Base-by-base conservation (phyloP, 257 asterid genomes). In the Haberlea rhodopensis region DNA sequence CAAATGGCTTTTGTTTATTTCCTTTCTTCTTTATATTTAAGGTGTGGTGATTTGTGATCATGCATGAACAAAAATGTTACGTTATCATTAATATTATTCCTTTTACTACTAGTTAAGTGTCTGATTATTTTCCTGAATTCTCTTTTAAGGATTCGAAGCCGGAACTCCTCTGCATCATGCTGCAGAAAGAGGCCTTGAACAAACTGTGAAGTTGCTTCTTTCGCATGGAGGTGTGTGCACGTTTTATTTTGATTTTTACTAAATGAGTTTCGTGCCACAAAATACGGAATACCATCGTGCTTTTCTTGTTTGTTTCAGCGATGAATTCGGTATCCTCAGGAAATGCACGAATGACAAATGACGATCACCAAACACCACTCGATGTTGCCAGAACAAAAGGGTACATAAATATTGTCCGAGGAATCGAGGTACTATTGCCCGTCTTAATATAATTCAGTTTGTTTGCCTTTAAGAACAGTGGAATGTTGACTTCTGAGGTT, bases 91-190 rank as follows among this genome's bases (percentile, higher is more conserved):
- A 11, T 24, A 24, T 25, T 46, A n/a, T 15, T 26, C 9, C 43
- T 32, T 32, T 32, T 32, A 32, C 9, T 8, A 32, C 15, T 7
- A 32, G 43, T 31, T 32, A 32, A 32, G 13, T n/a, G 9, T n/a
- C n/a, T 32, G 3, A 32, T 32, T 8, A 32, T 9, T 32, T 32
- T 32, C 43, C 0, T 24, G 27, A 1, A 52, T 16, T 62, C 13
- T 71, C 21, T 63, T 46, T 76, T 57, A 79, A 94, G 99, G 97
- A 57, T 89, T 82, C 19, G 85, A 84, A 60, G 94, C 89, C 37
- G 99, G 99, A 54, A 87, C 99, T 64, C 96, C 99, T 46, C 77
- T 94, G 52, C 99, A 94, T 78, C 95, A 90, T 81, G 99, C 99
- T 79, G 92, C 97, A 43, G 85, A 86, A 82, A 84, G 97, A 74